Base-by-base conservation (phyloP, 1,139 yeast species). In the Maudiozyma humilis region DNA sequence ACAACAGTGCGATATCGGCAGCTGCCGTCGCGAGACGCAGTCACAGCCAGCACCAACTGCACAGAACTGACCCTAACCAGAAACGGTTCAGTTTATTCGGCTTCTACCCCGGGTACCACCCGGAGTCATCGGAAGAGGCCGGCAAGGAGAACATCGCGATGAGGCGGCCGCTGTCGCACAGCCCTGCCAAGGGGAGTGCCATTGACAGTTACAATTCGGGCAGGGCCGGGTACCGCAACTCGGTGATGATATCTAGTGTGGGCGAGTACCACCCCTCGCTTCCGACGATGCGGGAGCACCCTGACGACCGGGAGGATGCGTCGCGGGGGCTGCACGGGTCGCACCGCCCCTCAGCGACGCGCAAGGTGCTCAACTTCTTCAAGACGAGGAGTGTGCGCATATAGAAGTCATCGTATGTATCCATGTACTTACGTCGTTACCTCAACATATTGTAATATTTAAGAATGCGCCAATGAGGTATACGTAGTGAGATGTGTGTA, bases 331-430 rank as follows among this genome's bases (percentile, higher is more conserved):
- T 12, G 10, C 27, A 46, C 27, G 10, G 8, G 19, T 40, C 47
- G 12, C 50, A 51, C 15, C 51, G 52, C 25, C 78, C 79, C 30
- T 79, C 88, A 44, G 82, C 89, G 2, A 86, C 89, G 13, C 76
- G 79, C 56, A 80, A 79, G 55, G 89, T 83, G 18, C 78, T 83
- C 77, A 89, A 83, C 62, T 83, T 83, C 61, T 82, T 83, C 68
- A 82, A 82, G 61, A 74, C 89, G 62, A 76, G 87, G 65, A 82
- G 89, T 62, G 75, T 66, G 64, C 62, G 69, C 48, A 32, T 8
- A 7, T 32, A 32, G 18, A 23, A 23, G 8, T 10, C 27, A 6
- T 23, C 27, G 10, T 23, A 23, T 23, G 10, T 6, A 23, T 23
- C 8, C 10, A 10, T 23, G 27, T 6, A 23, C 6, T 6, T 23